Conservation (phyloP, 208 protist species). For the Trypanosoma vivax region DNA sequence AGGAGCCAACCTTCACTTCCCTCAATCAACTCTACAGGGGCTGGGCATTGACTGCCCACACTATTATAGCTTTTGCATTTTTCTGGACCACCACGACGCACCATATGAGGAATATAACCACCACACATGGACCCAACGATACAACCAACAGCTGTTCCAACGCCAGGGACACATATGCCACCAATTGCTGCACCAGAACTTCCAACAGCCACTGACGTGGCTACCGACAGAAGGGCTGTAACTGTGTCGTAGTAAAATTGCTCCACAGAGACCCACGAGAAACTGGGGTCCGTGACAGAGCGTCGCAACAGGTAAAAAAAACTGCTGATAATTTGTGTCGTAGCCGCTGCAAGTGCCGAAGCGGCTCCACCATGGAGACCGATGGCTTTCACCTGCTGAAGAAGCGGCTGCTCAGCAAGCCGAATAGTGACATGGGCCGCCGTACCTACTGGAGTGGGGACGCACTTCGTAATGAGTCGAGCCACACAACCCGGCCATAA, state of each 20-base stretch:
- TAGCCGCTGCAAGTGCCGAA: slow-evolving; percentile 37
- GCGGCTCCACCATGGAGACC: slow-evolving; percentile 37
- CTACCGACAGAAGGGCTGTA: slow-evolving; percentile 27
- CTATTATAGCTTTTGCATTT: background rate
- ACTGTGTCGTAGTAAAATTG: slow-evolving; percentile 57
- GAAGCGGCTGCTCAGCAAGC: slow-evolving; percentile 33
- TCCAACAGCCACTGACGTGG: slow-evolving; percentile 36
- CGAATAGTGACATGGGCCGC: slow-evolving; percentile 3
- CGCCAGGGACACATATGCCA: slow-evolving; percentile 43
- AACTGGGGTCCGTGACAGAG: slow-evolving; percentile 14
- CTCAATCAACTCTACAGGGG: slow-evolving; percentile 12
- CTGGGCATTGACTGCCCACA: background rate
- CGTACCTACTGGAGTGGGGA: slow-evolving; percentile 12
- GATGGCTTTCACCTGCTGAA: slow-evolving; percentile 42
- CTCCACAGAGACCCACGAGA: slow-evolving; percentile 20
- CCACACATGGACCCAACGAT: slow-evolving; percentile 18
- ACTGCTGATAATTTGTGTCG: slow-evolving; percentile 31
- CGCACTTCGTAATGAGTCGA: slow-evolving; percentile 21
- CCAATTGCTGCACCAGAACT: slow-evolving; percentile 45
- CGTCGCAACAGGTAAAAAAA: slow-evolving; percentile 31
- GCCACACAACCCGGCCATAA: slow-evolving; percentile 21
- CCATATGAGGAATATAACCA: slow-evolving; percentile 32
- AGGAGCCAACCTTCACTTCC: slow-evolving; percentile 18
- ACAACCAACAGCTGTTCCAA: slow-evolving; percentile 57
- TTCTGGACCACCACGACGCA: slow-evolving; percentile 34